Percentiles rank a stretch among this genome's conserved stretches.
phyloP scores from a whole-genome alignment of 1,284 basidiomycete species.

The Leccinum pachyderme region DNA sequence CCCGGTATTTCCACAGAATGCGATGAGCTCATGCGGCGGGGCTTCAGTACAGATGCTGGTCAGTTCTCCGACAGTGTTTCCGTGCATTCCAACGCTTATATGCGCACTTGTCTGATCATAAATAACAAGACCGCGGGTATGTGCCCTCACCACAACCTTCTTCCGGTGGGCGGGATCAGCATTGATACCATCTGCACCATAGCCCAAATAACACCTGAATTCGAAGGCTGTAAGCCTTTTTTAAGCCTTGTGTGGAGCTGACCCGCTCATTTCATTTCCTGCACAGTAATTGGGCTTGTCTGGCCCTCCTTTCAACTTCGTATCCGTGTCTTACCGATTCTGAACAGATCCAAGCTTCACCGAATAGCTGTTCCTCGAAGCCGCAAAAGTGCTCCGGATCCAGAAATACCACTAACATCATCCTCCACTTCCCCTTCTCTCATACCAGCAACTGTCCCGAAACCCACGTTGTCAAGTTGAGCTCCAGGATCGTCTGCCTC shows the following conservation, averaged over 20 bases:
- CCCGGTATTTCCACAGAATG: constrained; percentile 47
- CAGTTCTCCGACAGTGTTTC: constrained; percentile 26
- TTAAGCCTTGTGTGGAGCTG: constrained; percentile 13
- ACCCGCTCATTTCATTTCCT: constrained; percentile 9
- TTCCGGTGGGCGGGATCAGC: background rate
- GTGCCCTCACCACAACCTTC: constrained; percentile 29
- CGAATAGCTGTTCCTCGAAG: constrained; percentile 80
- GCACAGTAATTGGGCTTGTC: constrained; percentile 70
- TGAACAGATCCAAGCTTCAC: constrained; percentile 70
- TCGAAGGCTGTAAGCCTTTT: constrained; percentile 69
- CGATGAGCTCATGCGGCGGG: constrained; percentile 76
- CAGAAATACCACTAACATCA: constrained; percentile 34
- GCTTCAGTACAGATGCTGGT: constrained; percentile 78
- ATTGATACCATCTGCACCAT: constrained; percentile 19
- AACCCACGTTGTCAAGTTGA: constrained; percentile 9
- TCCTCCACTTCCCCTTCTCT: constrained; percentile 27
- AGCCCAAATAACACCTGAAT: constrained; percentile 81
- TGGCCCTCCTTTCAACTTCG: constrained; percentile 1
- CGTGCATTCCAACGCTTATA: constrained; percentile 6
- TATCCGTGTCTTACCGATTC: constrained; percentile 11
- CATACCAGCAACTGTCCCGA: constrained; percentile 8
- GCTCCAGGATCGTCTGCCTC: constrained; percentile 15
- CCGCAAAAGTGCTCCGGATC: constrained; percentile 40
- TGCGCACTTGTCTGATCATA: constrained; percentile 57
- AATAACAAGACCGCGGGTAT: constrained; percentile 82